Percentiles rank a stretch among this genome's conserved stretches.
These are phyloP conservation scores for Kodamaea sagamina DNA, from an alignment of 805 yeast genomes.

Conservation along the genomic window DNA sequence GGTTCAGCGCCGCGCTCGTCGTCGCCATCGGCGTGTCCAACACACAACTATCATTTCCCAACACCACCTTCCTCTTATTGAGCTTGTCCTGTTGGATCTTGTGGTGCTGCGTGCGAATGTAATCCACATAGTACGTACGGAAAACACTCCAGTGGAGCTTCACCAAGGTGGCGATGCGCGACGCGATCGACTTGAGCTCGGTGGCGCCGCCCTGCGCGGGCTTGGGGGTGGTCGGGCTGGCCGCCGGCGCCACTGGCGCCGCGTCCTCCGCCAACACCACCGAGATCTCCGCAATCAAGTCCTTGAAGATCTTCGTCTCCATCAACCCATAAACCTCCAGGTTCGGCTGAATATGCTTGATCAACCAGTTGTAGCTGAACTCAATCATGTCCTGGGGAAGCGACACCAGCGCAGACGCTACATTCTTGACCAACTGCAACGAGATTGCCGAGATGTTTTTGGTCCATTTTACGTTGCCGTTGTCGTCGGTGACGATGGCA, in stretches of 20 bases:
- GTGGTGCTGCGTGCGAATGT: slow-evolving; percentile 20
- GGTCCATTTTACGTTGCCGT: slow-evolving; percentile 90
- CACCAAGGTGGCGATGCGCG: slow-evolving; percentile 62
- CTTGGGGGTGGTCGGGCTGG: slow-evolving; percentile 5
- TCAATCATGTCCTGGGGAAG: slow-evolving; percentile 47
- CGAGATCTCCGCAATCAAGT: slow-evolving; percentile 42
- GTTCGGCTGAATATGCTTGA: slow-evolving; percentile 82
- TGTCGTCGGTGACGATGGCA: slow-evolving; percentile 80
- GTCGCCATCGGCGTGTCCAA: slow-evolving; percentile 11
- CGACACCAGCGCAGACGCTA: no score
- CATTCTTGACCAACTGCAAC: slow-evolving; percentile 58
- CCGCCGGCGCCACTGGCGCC: slow-evolving; percentile 8
- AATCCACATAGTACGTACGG: slow-evolving; percentile 63
- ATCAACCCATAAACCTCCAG: slow-evolving; percentile 74
- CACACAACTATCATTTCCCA: slow-evolving; percentile 11
- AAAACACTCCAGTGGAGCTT: slow-evolving; percentile 85
- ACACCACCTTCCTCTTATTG: slow-evolving; percentile 15
- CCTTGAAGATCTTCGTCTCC: slow-evolving; percentile 65
- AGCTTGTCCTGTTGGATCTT: slow-evolving; percentile 20
- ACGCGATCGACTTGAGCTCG: slow-evolving; percentile 59
- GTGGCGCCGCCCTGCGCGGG: slow-evolving; percentile 23
- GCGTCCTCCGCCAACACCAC: slow-evolving; percentile 18
- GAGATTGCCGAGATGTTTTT: slow-evolving; percentile 73
- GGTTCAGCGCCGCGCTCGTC: slow-evolving; percentile 5
- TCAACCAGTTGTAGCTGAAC: slow-evolving; percentile 75